These are phyloP conservation scores for Geotrichum bryndzae DNA, from an alignment of 1,139 yeast genomes.

Conservation along the genomic window DNA sequence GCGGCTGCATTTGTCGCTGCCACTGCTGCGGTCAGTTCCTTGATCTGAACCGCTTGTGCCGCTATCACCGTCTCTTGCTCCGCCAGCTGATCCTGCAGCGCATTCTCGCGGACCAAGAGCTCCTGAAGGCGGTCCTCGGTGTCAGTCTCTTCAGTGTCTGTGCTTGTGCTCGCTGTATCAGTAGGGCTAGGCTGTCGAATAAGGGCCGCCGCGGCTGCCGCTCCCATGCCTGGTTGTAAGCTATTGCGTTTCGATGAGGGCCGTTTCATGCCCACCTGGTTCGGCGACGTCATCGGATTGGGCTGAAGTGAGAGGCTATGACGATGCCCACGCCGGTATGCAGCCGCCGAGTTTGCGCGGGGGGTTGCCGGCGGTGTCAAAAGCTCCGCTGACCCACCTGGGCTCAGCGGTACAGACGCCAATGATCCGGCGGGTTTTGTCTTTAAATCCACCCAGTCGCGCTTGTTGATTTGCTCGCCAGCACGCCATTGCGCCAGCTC, in stretches of 20 bases:
- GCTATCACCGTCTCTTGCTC: conserved; percentile 31
- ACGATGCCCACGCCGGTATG: not conserved
- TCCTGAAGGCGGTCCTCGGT: conserved; percentile 20
- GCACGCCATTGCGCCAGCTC: conserved; percentile 50
- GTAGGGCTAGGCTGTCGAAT: not conserved
- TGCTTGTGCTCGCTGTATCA: conserved; percentile 20
- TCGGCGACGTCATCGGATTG: not conserved
- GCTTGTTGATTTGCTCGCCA: conserved; percentile 29
- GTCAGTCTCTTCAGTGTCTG: conserved; percentile 14
- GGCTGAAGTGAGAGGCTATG: not conserved
- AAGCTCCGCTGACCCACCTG: not conserved
- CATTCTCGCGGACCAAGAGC: conserved; percentile 32
- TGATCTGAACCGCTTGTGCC: conserved; percentile 18
- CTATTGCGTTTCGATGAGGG: not conserved
- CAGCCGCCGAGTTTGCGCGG: not conserved
- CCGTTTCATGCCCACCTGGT: not conserved
- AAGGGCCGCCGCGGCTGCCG: not conserved
- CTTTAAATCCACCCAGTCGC: not conserved
- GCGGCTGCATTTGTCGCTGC: not conserved
- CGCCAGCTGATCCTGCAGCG: conserved; percentile 33
- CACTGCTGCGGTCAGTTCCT: not conserved
- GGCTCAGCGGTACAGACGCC: not conserved
- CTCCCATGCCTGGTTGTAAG: not conserved
- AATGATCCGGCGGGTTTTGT: not conserved
- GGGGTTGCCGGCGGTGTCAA: not conserved